Evolutionary conservation across 306 rosid species (phyloP).

Genomic region (Inga laurina): DNA sequence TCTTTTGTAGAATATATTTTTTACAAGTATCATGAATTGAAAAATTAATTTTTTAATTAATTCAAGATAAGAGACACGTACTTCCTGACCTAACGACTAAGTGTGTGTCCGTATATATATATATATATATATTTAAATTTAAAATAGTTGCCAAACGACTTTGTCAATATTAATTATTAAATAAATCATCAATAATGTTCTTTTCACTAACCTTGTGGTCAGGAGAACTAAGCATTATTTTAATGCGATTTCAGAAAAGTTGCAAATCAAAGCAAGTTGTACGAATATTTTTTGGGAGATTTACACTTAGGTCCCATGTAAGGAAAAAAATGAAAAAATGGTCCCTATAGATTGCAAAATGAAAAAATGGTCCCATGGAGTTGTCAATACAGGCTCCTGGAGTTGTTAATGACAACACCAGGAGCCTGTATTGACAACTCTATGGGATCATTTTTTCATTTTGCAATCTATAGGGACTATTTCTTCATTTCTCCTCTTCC

Average conservation of each 20-base stretch:
- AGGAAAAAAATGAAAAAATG: no score
- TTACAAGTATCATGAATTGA: not conserved
- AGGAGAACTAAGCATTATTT: conserved; percentile 37
- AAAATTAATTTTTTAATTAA: not conserved
- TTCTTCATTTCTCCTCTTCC: no score
- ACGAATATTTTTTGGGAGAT: not conserved
- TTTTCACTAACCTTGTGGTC: conserved; percentile 27
- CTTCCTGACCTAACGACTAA: not conserved
- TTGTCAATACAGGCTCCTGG: no score
- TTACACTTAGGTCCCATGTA: no score
- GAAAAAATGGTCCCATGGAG: no score
- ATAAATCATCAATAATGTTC: conserved; percentile 6
- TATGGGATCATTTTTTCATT: no score
- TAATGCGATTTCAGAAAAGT: not conserved
- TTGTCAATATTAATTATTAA: conserved; percentile 29
- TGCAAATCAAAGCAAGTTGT: conserved; percentile 33
- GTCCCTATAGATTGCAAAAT: no score
- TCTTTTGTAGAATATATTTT: not conserved
- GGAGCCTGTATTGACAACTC: no score
- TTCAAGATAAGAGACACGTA: not conserved
- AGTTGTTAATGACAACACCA: no score
- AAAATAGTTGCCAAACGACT: not conserved
- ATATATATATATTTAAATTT: no score
- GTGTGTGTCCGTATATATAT: no score
- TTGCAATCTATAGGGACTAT: no score